Percentiles rank a stretch among this genome's conserved stretches.
Evolutionary conservation across 73 alveolate genomes (phyloP).

Genomic region (Urostyla sp.): DNA sequence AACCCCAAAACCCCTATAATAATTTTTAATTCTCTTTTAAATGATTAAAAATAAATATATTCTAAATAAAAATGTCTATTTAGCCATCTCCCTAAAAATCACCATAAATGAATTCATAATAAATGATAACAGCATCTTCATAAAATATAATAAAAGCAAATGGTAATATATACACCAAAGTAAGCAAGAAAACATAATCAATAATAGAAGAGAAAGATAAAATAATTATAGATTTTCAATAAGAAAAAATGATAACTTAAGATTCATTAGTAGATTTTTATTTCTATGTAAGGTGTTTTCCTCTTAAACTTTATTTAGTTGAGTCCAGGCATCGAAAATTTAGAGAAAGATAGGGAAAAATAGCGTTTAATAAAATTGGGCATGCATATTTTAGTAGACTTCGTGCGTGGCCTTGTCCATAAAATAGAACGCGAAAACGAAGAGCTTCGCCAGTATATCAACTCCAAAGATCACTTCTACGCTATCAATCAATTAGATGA

Average conservation of each 20-base stretch:
- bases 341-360: constrained; percentile 23
- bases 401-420: background rate
- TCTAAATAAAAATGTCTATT: too few relatives aligned
- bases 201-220: constrained; percentile 28
- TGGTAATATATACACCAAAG: too few relatives aligned
- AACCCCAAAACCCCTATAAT: too few relatives aligned
- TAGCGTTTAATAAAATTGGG: background rate
- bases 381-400: constrained; percentile 9
- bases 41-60: too few relatives aligned
- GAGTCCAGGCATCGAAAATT: constrained; percentile 6
- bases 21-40: too few relatives aligned
- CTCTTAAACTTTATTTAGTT: background rate
- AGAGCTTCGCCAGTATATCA: background rate
- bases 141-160: too few relatives aligned
- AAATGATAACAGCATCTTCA: too few relatives aligned
- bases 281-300: background rate
- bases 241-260: constrained; percentile 21
- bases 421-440: constrained; percentile 20
- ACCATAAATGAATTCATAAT: too few relatives aligned
- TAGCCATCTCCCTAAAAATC: too few relatives aligned
- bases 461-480: constrained; percentile 31
- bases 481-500: constrained; percentile 1
- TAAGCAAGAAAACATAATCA: background rate
- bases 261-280: constrained; percentile 19
- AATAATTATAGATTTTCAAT: background rate